Base-by-base conservation (phyloP, 805 yeast genomes). In the Cyberlindnera mycetangii region DNA sequence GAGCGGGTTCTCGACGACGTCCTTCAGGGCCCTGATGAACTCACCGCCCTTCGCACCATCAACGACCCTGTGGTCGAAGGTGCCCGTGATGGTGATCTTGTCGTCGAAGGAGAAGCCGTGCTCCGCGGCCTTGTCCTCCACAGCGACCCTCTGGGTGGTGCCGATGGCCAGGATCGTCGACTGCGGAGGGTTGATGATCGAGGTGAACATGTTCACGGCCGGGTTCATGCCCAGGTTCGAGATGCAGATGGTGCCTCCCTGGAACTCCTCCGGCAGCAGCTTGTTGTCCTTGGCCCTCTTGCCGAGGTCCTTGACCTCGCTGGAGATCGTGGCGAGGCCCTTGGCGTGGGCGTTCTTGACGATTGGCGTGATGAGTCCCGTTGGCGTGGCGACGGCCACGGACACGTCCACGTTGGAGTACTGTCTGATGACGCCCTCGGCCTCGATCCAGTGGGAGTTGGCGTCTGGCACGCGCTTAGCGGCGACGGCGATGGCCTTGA, bases 31-130 rank as follows among this genome's bases (percentile, higher is more conserved):
- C 71, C 81, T 89, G 76, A 93, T 87, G 79, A 81, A 93, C 60
- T 93, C 98, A 67, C 95, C 99, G 60, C 96, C 99, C 59, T 85
- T 81, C 44, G 98, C 98, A 65, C 99, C 99, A 64, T 93, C 99
- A 52, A 92, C 83, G 49, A 85, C 84, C 76, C 97, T 87, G 77
- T 93, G 99, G 74, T 93, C 99, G 64, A 93, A 93, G 42, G 98
- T 87, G 71, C 96, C 98, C 45, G 98, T 90, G 67, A 92, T 78
- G 59, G 83, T 86, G 64, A 93, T 85, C 62, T 85, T 84, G 62
- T 88, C 95, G 60, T 89, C 97, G 62, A 93, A 92, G 42, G 86
- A 78, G 68, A 93, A 85, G 28, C 99, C 99, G 59, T 83, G 81
- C 67, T 89, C 96, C 62, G 88, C 81, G 54, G 87, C 85, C 55